Evolutionary conservation across 305 asterid species (phyloP), one percentile per base, ranked within the genome.

Genomic region (Fraxinus nigra): DNA sequence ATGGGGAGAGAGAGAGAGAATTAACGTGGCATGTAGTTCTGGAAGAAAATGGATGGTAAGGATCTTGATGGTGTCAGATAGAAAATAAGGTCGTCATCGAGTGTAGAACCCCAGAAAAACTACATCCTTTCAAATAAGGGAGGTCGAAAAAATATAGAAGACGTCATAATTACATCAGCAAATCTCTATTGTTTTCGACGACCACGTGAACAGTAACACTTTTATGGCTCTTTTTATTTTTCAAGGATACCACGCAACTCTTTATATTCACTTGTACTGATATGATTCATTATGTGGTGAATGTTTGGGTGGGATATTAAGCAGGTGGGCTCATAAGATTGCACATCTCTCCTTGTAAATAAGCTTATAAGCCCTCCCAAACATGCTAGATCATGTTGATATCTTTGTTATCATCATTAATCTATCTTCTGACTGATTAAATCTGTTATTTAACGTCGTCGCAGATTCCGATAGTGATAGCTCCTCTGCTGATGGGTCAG

Each of bases 401-500:
- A 13, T 22, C 16, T 8, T 65, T 65, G 73, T 33, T 30, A 3
- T 3, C 13, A 4, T 59, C 43, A 10, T 40, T 78, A 16, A n/a
- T 30, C 73, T 75, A 38, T 67, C 7, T 40, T 1, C 76, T 1
- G 38, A 26, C 43, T n/a, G 7, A 11, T 11, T 56, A 56, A 28
- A 48, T 35, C 30, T 32, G 7, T 3, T 59, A 34, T 35, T 59
- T 76, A 65, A 65, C 26, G 26, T 30, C 4, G 10, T 9, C 74
- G 81, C 92, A 90, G 94, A 90, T 88, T 90, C 94, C 76, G 94
- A 88, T 61, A 89, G 91, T n/a, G 92, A 88, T 56, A 89, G 92
- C 86, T 87, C 91, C 59, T 90, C 92, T 38, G 92, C 89, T 7
- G 78, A 83, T 81, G 92, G 90, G 46, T 89, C 93, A 11, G 91